Evolutionary conservation across 2,329 filamentous ascomycete species (phyloP).

Genomic region (Clonostachys rhizophaga): DNA sequence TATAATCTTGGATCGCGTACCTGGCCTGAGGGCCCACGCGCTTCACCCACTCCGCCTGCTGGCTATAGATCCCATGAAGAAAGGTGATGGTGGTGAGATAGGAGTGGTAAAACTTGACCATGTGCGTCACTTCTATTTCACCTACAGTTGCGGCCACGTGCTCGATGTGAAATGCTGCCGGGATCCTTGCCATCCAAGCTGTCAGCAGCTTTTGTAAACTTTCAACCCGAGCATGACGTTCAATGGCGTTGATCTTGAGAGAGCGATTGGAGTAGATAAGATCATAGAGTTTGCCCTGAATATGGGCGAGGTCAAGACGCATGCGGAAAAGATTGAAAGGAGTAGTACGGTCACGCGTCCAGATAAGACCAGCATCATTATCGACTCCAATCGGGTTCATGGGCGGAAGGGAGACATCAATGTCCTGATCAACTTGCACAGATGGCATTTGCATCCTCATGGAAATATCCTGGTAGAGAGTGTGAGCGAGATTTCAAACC

Average conservation of each 20-base stretch:
- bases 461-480: slow-evolving; percentile 18
- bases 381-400: slow-evolving; percentile 5
- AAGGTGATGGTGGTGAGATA: slow-evolving; percentile 27
- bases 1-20: slow-evolving; percentile 13
- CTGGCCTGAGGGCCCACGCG: slow-evolving; percentile 18
- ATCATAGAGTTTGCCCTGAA: slow-evolving; percentile 34
- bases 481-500: not conserved
- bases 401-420: slow-evolving; percentile 30
- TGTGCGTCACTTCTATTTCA: slow-evolving; percentile 14
- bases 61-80: slow-evolving; percentile 31
- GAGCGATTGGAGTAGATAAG: slow-evolving; percentile 24
- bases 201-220: slow-evolving; percentile 23
- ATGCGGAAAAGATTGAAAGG: slow-evolving; percentile 30
- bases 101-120: slow-evolving; percentile 29
- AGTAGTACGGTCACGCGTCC: slow-evolving; percentile 21
- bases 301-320: slow-evolving; percentile 31
- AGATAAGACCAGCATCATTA: slow-evolving; percentile 25
- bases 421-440: slow-evolving; percentile 29
- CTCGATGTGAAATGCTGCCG: slow-evolving; percentile 23
- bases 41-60: slow-evolving; percentile 28
- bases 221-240: slow-evolving; percentile 18
- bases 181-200: slow-evolving; percentile 27
- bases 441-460: slow-evolving; percentile 28
- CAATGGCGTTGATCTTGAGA: slow-evolving; percentile 15
- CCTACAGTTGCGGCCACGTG: slow-evolving; percentile 11